Base-by-base conservation (phyloP, 495 filamentous ascomycete species). In the Hypoxylon crocopeplum region DNA sequence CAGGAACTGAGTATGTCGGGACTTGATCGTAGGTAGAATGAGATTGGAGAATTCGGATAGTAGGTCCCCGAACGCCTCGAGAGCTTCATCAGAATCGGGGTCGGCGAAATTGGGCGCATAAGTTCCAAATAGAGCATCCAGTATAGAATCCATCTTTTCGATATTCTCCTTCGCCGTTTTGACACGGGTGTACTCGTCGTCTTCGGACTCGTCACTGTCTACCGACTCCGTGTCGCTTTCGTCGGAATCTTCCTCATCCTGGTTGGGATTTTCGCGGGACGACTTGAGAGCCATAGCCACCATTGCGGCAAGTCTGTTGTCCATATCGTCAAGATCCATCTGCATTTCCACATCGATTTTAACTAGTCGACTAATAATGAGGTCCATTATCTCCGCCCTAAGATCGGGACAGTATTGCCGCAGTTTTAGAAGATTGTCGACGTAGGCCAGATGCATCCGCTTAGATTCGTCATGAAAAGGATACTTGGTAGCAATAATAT, bases 271-370 rank as follows among this genome's bases (percentile, higher is more conserved):
- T 30, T 65, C 60, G 66, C 68, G 51, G 66, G 72, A 56, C 58
- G 72, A 47, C 36, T 67, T 52, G 11, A 77, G 48, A 32, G 73
- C 69, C 62, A 82, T 68, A 11, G 80, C 79, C 32, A 79, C 79
- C 62, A 72, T 66, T 2, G 78, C 74, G 3, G 76, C 73, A 39
- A 78, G 72, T 38, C 81, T 82, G 50, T 83, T 80, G 27, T 82
- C 79, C 45, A 94, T 74, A 57, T 95, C 90, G 53, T 97, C 92
- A 60, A 97, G 81, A 62, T 98, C 92, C 8, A 91, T 84, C 70
- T 97, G 93, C 68, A 98, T 92, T 68, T 96, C 90, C 2, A 96
- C 89, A 62, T 99, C 94, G 38, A 95, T 87, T 72, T 94, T 96
- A 52, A 97, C 90, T 3, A 97, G 76, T 45, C 86, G 83, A 29